These are phyloP conservation scores for Zymoseptoria tritici DNA, from an alignment of 2,329 filamentous ascomycete genomes.

Conservation along the genomic window DNA sequence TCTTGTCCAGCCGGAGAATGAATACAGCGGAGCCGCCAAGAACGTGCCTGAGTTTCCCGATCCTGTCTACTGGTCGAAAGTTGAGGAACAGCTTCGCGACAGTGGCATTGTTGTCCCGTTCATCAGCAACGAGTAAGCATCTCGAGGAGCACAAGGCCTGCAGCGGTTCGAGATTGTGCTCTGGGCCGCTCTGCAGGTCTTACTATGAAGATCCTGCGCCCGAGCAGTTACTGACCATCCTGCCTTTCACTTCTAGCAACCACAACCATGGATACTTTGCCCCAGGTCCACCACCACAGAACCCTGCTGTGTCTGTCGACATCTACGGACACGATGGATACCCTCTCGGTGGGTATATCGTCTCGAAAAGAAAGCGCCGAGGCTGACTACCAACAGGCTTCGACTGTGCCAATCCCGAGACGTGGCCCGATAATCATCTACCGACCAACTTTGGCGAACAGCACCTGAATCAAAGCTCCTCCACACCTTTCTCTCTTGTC, in stretches of 20 bases:
- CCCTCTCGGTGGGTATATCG: conserved; percentile 36
- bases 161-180: no score
- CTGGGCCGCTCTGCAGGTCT: no score
- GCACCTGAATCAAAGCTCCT: conserved; percentile 56
- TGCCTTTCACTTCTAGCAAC: conserved; percentile 30
- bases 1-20: conserved; percentile 73
- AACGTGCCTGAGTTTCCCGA: conserved; percentile 54
- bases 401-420: conserved; percentile 53
- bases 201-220: no score
- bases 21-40: conserved; percentile 54
- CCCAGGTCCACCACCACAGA: conserved; percentile 44
- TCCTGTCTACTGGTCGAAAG: conserved; percentile 56
- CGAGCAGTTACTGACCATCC: no score
- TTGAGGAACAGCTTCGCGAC: conserved; percentile 59
- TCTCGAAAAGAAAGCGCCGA: neutral
- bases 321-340: conserved; percentile 62
- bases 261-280: conserved; percentile 53
- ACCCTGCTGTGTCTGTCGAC: conserved; percentile 44
- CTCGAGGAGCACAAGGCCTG: no score
- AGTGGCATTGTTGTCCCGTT: conserved; percentile 67
- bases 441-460: conserved; percentile 49
- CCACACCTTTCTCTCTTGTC: conserved; percentile 57
- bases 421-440: conserved; percentile 52
- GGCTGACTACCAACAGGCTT: conserved; percentile 32
- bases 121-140: conserved; percentile 58